A percentile compares a stretch with the other conserved stretches of the same genome.
Conservation (phyloP, 148 eudicot species). For the Amaranthus palmeri region DNA sequence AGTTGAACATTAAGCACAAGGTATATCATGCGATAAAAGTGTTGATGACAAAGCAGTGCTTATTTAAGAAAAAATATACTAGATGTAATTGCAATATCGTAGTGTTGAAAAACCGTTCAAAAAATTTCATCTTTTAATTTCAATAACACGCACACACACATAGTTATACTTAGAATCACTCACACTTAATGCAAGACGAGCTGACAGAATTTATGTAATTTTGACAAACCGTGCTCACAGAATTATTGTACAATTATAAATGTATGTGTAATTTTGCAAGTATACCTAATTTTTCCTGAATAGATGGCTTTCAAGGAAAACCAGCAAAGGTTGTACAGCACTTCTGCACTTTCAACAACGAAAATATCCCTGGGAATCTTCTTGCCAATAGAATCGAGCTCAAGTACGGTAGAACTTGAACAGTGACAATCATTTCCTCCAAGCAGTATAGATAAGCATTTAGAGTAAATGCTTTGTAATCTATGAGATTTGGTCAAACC, state of each 20-base stretch:
- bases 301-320: conserved; percentile 40
- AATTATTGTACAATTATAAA: background rate
- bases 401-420: conserved; percentile 21
- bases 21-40: background rate
- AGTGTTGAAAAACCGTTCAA: background rate
- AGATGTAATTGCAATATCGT: background rate
- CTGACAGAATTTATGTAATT: background rate
- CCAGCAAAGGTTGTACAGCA: conserved; percentile 62
- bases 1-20: background rate
- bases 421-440: conserved; percentile 47
- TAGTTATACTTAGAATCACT: background rate
- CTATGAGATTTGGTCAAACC: conserved; percentile 39
- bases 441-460: conserved; percentile 54
- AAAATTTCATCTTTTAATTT: background rate
- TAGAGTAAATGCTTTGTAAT: conserved; percentile 38
- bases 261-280: conserved; percentile 3
- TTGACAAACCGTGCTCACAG: background rate
- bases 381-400: conserved; percentile 43
- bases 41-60: background rate
- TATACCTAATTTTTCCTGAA: conserved; percentile 48
- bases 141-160: background rate
- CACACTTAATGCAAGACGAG: background rate
- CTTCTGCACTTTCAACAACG: conserved; percentile 58
- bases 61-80: background rate
- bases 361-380: conserved; percentile 55